Percentiles rank a stretch among this genome's conserved stretches.
These are phyloP conservation scores for Solanum microdontum DNA, from an alignment of 257 asterid species.

Conservation along the genomic window DNA sequence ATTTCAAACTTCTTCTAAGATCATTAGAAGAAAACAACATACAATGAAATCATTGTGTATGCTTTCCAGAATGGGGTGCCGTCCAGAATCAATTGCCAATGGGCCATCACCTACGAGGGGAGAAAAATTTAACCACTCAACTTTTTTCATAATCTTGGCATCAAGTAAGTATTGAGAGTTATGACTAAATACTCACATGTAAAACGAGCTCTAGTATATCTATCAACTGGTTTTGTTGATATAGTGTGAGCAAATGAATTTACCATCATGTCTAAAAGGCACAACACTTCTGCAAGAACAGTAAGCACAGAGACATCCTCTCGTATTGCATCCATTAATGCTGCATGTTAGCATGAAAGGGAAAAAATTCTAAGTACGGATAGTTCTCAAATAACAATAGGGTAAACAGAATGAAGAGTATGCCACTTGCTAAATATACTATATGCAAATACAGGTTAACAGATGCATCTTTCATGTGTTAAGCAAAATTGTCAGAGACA, in stretches of 20 bases:
- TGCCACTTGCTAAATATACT: background rate
- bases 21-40: conserved; percentile 9
- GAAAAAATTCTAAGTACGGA: background rate
- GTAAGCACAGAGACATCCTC: conserved; percentile 75
- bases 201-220: conserved; percentile 80
- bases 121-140: background rate
- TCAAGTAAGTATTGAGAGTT: background rate
- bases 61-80: conserved; percentile 88
- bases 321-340: conserved; percentile 66
- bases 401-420: background rate
- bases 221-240: conserved; percentile 88
- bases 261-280: conserved; percentile 95
- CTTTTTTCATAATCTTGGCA: background rate
- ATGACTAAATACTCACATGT: conserved; percentile 41
- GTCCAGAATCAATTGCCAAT: conserved; percentile 88
- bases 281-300: conserved; percentile 81
- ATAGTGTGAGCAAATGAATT: conserved; percentile 92
- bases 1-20: background rate
- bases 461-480: background rate
- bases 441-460: background rate
- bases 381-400: background rate
- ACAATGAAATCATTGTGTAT: conserved; percentile 78
- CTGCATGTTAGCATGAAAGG: conserved; percentile 40
- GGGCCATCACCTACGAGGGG: conserved; percentile 75
- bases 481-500: background rate